These are phyloP conservation scores for Nepenthes alata DNA, from an alignment of 179 eudicot genomes.

Conservation along the genomic window DNA sequence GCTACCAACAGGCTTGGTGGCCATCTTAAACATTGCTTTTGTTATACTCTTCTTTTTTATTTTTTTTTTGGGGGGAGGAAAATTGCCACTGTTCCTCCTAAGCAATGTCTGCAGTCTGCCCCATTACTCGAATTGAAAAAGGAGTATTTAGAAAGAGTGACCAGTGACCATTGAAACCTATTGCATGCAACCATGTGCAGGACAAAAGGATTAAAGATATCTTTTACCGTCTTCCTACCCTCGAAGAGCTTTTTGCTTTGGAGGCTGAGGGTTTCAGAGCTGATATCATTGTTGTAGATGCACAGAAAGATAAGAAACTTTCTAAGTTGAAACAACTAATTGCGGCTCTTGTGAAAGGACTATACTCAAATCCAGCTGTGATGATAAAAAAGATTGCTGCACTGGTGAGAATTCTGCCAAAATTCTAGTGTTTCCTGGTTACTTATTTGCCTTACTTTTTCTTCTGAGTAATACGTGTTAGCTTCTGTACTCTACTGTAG, in stretches of 20 bases:
- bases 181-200: constrained; percentile 24
- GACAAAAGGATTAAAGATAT: constrained; percentile 67
- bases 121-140: no score
- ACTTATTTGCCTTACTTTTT: not conserved
- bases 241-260: constrained; percentile 61
- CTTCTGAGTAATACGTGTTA: not conserved
- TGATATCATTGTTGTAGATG: constrained; percentile 76
- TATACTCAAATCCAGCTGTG: constrained; percentile 64
- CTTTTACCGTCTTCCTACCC: constrained; percentile 63
- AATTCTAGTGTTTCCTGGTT: not conserved
- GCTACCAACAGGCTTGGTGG: no score
- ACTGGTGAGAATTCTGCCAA: constrained; percentile 39
- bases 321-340: constrained; percentile 75
- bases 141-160: no score
- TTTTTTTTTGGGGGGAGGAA: no score
- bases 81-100: no score
- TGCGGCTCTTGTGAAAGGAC: constrained; percentile 64
- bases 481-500: no score
- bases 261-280: constrained; percentile 59
- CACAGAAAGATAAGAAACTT: constrained; percentile 76
- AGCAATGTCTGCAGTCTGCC: no score
- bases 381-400: constrained; percentile 83
- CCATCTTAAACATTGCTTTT: no score
- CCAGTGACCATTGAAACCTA: not conserved
- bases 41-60: no score